Percentiles rank a stretch among this genome's conserved stretches.
Conservation (phyloP, 768 basidiomycete species). For the Pulveroboletus sp. region DNA sequence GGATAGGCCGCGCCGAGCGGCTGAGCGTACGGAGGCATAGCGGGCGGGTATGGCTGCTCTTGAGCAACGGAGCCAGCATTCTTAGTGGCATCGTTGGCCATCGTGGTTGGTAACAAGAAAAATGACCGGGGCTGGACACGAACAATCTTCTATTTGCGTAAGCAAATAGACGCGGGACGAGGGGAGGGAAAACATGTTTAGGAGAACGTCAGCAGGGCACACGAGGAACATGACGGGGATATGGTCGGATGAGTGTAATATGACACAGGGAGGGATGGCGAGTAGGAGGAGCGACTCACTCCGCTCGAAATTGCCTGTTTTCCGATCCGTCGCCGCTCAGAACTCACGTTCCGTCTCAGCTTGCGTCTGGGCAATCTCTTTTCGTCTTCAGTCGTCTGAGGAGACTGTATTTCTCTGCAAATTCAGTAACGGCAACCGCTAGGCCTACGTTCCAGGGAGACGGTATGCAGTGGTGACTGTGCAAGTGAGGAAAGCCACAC, state of each 20-base stretch:
- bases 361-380: slow-evolving; percentile 5
- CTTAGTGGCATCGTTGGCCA: slow-evolving; percentile 33
- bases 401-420: slow-evolving; percentile 9
- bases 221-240: slow-evolving; percentile 1
- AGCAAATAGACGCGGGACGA: slow-evolving; percentile 29
- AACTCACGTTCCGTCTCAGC: slow-evolving; percentile 22
- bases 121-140: slow-evolving; percentile 22
- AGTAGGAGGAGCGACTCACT: slow-evolving; percentile 26
- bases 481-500: slow-evolving; percentile 27
- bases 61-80: slow-evolving; percentile 34
- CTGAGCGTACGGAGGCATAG: slow-evolving; percentile 28
- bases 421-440: slow-evolving; percentile 4
- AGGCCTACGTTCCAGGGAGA: slow-evolving; percentile 8
- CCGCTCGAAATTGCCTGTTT: slow-evolving; percentile 36
- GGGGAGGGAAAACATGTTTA: slow-evolving; percentile 18
- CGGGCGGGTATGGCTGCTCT: slow-evolving; percentile 30
- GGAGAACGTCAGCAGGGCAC: slow-evolving; percentile 6
- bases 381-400: slow-evolving; percentile 8
- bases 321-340: slow-evolving; percentile 38
- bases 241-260: slow-evolving; percentile 1
- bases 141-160: slow-evolving; percentile 30
- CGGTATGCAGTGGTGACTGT: slow-evolving; percentile 26
- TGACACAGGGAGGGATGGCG: slow-evolving; percentile 1
- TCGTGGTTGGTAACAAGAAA: slow-evolving; percentile 23
- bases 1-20: slow-evolving; percentile 28